These are phyloP conservation scores for Nakaseomyces uthaithaninus DNA, from an alignment of 1,139 yeast genomes.

Conservation along the genomic window DNA sequence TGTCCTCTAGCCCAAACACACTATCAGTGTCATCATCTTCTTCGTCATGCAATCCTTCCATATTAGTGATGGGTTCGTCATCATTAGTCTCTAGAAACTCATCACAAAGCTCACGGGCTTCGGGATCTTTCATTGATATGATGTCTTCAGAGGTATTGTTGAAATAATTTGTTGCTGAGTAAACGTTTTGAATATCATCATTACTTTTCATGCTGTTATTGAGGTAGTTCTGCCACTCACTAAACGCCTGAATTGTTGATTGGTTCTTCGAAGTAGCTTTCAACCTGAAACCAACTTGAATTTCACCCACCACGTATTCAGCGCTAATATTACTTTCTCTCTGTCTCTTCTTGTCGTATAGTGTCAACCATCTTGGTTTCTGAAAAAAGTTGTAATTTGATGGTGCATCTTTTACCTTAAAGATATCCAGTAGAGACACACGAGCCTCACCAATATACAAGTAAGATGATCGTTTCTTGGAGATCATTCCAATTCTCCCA, in stretches of 20 bases:
- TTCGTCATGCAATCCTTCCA: constrained; percentile 4
- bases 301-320: constrained; percentile 21
- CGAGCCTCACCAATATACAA: constrained; percentile 29
- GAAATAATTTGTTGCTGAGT: neutral
- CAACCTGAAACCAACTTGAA: constrained; percentile 22
- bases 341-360: constrained; percentile 24
- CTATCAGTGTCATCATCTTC: constrained; percentile 6
- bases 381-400: constrained; percentile 18
- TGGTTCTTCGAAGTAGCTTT: constrained; percentile 14
- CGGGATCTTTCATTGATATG: constrained; percentile 4
- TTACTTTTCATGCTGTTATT: constrained; percentile 3
- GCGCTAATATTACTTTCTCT: constrained; percentile 9
- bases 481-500: constrained; percentile 7
- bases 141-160: neutral
- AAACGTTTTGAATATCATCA: constrained; percentile 9
- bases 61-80: constrained; percentile 8
- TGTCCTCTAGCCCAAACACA: neutral
- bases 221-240: constrained; percentile 17
- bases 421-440: constrained; percentile 25
- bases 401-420: constrained; percentile 16
- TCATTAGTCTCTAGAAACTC: constrained; percentile 10
- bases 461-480: constrained; percentile 12
- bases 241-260: constrained; percentile 19
- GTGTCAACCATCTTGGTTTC: constrained; percentile 22
- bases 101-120: constrained; percentile 3